Percentiles rank a stretch among this genome's conserved stretches.
These are phyloP conservation scores for Sporisorium iseilematis-ciliati DNA, from an alignment of 1,284 basidiomycete species.

Conservation along the genomic window DNA sequence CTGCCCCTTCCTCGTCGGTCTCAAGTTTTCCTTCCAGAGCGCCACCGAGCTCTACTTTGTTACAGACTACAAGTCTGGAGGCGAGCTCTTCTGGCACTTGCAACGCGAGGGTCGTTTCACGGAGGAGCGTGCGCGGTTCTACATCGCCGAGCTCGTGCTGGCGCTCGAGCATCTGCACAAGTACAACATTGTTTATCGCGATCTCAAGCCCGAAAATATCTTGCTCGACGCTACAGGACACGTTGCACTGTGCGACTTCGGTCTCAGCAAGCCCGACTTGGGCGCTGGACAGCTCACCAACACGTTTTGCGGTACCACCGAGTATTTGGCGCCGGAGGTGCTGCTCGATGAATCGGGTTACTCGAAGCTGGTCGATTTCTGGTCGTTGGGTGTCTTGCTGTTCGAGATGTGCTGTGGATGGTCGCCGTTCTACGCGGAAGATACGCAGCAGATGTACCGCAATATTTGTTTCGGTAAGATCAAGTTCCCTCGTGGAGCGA, in stretches of 20 bases:
- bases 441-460: slow-evolving; percentile 99
- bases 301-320: slow-evolving; percentile 91
- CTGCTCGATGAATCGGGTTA: slow-evolving; percentile 99
- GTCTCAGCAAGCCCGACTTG: slow-evolving; percentile 94
- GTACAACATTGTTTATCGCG: slow-evolving; percentile 98
- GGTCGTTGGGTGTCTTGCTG: slow-evolving; percentile 81
- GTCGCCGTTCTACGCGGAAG: slow-evolving; percentile 99
- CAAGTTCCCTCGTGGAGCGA: slow-evolving; percentile 95
- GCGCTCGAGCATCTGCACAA: slow-evolving; percentile 96
- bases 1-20: slow-evolving; percentile 95
- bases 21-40: slow-evolving; percentile 99
- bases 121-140: slow-evolving; percentile 91
- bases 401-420: slow-evolving; percentile 96
- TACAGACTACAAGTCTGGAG: slow-evolving; percentile 98
- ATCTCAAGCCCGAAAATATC: slow-evolving; percentile 98
- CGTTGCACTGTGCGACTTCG: slow-evolving; percentile 98
- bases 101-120: slow-evolving; percentile 97
- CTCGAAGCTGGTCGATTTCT: slow-evolving; percentile 98
- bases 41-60: slow-evolving; percentile 95
- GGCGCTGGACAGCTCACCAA: slow-evolving; percentile 94
- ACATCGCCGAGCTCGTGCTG: slow-evolving; percentile 93
- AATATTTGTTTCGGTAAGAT: slow-evolving; percentile 98
- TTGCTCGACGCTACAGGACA: slow-evolving; percentile 96
- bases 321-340: slow-evolving; percentile 96
- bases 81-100: slow-evolving; percentile 95